Conservation (phyloP, 768 basidiomycete genomes). For the Mycena floridula region DNA sequence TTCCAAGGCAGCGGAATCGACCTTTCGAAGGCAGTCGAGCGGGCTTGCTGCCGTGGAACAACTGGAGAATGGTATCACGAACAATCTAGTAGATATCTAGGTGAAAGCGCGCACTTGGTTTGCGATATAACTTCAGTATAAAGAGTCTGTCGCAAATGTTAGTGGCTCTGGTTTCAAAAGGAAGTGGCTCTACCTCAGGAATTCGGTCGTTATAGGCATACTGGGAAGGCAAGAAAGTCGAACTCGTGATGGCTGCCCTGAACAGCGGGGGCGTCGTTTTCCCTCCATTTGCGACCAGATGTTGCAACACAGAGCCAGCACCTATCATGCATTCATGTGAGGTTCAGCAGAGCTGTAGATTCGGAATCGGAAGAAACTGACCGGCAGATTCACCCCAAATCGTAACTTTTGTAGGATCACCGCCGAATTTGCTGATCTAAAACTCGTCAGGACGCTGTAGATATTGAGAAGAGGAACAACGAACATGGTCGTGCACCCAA, state of each 20-base stretch:
- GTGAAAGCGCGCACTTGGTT: slow-evolving; percentile 8
- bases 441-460: no score
- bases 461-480: no score
- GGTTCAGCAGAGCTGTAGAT: neutral
- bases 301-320: slow-evolving; percentile 28
- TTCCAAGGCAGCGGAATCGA: slow-evolving; percentile 15
- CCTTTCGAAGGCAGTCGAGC: slow-evolving; percentile 12
- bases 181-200: slow-evolving; percentile 21
- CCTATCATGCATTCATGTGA: slow-evolving; percentile 10
- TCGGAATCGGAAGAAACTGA: neutral
- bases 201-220: slow-evolving; percentile 24
- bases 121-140: slow-evolving; percentile 14
- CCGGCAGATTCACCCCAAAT: slow-evolving; percentile 16
- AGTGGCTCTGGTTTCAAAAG: neutral
- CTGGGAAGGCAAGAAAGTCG: slow-evolving; percentile 23
- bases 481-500: slow-evolving; percentile 26
- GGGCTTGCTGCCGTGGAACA: slow-evolving; percentile 12
- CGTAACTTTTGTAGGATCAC: slow-evolving; percentile 13
- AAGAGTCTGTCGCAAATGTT: neutral
- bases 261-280: slow-evolving; percentile 26
- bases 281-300: slow-evolving; percentile 24
- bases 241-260: slow-evolving; percentile 25
- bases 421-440: no score
- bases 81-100: neutral
- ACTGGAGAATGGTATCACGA: no score